phyloP scores from a whole-genome alignment of 2,329 filamentous ascomycete species.

The Pseudopithomyces maydicus region DNA sequence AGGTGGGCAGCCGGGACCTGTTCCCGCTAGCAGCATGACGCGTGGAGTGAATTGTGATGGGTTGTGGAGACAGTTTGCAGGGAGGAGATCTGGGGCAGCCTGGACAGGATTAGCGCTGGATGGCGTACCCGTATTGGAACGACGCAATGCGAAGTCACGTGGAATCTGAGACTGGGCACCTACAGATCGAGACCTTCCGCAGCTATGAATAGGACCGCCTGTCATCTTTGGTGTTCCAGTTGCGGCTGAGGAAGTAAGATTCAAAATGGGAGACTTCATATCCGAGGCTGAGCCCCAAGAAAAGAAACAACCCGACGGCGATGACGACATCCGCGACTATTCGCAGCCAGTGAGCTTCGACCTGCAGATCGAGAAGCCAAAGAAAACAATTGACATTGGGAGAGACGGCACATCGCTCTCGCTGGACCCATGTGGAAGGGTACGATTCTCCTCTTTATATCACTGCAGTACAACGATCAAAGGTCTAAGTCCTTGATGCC shows the following conservation, averaged over 20 bases:
- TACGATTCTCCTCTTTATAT: neutral
- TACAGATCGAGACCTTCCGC: too few relatives aligned
- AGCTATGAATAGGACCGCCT: neutral
- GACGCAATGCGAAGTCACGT: neutral
- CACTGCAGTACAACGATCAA: neutral
- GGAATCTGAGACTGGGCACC: neutral
- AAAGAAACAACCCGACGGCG: neutral
- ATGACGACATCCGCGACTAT: slow-evolving; percentile 1
- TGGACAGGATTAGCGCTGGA: neutral
- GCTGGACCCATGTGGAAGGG: slow-evolving; percentile 13
- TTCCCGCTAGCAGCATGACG: slow-evolving; percentile 1
- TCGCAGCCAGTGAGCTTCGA: slow-evolving; percentile 12
- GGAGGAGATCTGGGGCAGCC: neutral
- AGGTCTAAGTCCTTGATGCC: too few relatives aligned
- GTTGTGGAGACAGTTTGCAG: slow-evolving; percentile 4
- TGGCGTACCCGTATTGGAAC: neutral
- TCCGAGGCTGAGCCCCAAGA: neutral
- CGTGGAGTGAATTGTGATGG: neutral
- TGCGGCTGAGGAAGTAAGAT: too few relatives aligned
- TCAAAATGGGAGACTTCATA: neutral
- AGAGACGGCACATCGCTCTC: slow-evolving; percentile 12
- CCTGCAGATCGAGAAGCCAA: slow-evolving; percentile 3
- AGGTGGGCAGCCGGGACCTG: neutral
- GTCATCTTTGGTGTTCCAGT: neutral
- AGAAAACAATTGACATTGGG: slow-evolving; percentile 18